Conservation (phyloP, 2,329 filamentous ascomycete genomes). For the Penicillium expansum region DNA sequence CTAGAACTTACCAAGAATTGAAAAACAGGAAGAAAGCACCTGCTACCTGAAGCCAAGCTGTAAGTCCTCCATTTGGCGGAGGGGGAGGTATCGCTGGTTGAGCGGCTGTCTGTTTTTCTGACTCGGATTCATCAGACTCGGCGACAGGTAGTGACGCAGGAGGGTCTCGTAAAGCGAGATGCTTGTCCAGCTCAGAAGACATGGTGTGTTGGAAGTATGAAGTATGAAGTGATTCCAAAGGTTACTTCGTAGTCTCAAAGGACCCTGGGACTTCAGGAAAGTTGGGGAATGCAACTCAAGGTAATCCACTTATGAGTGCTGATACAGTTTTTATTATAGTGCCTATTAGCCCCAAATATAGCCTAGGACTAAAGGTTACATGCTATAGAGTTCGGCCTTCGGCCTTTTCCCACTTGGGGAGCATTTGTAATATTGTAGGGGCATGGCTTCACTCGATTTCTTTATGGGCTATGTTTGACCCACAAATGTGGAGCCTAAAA, state of each 20-base stretch:
- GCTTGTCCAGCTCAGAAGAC: neutral
- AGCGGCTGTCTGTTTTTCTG: neutral
- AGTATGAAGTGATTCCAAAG: neutral
- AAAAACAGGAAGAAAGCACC: conserved; percentile 25
- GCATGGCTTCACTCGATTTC: neutral
- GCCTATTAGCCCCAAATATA: neutral
- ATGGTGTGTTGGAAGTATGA: neutral
- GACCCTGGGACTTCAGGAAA: neutral
- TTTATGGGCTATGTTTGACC: neutral
- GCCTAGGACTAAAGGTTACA: neutral
- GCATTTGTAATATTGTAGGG: neutral
- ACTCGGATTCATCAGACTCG: neutral
- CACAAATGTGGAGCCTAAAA: neutral
- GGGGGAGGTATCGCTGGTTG: neutral
- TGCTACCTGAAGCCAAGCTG: conserved; percentile 22
- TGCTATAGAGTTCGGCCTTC: neutral
- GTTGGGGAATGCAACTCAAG: neutral
- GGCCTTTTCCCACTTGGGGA: neutral
- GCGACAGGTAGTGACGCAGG: neutral
- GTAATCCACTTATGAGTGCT: neutral
- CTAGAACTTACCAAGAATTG: conserved; percentile 21
- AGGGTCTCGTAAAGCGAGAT: neutral
- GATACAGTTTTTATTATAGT: neutral
- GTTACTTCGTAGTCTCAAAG: neutral
- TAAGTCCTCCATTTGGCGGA: conserved; percentile 21